Conservation (phyloP, 2,329 filamentous ascomycete genomes). For the Calonectria honghensis region DNA sequence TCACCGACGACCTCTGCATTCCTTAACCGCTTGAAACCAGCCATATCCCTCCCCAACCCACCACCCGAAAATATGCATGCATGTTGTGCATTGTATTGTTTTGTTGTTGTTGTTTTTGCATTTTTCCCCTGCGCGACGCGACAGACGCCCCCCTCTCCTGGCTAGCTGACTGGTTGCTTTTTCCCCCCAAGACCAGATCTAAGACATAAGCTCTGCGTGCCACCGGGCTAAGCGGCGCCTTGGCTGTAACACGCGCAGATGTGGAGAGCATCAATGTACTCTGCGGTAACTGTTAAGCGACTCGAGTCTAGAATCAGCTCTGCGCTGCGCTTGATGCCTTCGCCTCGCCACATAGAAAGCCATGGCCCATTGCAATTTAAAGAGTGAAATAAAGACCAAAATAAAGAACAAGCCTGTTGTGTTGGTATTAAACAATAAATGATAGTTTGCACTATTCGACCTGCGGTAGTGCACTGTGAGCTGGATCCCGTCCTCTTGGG, state of each 20-base stretch:
- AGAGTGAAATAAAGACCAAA: not conserved
- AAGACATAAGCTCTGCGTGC: constrained; percentile 20
- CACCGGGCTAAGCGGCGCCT: constrained; percentile 2
- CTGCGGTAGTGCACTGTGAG: not conserved
- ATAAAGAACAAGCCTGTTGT: not conserved
- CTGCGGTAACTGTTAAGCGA: not conserved
- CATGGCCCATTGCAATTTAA: not conserved
- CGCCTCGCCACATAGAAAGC: not conserved
- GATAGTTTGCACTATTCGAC: not conserved
- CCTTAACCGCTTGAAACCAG: constrained; percentile 12
- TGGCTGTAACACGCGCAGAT: constrained; percentile 9
- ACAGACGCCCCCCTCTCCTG: not conserved
- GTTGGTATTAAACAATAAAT: not conserved
- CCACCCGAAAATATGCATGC: not conserved
- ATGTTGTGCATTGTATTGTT: constrained; percentile 9
- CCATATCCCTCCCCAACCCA: not conserved
- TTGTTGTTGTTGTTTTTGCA: constrained; percentile 8
- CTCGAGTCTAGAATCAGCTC: not conserved
- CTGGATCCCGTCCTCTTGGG: not conserved
- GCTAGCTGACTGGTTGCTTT: constrained; percentile 22
- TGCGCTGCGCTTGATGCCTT: not conserved
- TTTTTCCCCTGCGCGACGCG: constrained; percentile 13
- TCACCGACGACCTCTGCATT: constrained; percentile 4
- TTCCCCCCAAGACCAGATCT: constrained; percentile 18
- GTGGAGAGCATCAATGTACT: not conserved